phyloP scores from a whole-genome alignment of 2,329 filamentous ascomycete genomes.

The Exserohilum turcica region DNA sequence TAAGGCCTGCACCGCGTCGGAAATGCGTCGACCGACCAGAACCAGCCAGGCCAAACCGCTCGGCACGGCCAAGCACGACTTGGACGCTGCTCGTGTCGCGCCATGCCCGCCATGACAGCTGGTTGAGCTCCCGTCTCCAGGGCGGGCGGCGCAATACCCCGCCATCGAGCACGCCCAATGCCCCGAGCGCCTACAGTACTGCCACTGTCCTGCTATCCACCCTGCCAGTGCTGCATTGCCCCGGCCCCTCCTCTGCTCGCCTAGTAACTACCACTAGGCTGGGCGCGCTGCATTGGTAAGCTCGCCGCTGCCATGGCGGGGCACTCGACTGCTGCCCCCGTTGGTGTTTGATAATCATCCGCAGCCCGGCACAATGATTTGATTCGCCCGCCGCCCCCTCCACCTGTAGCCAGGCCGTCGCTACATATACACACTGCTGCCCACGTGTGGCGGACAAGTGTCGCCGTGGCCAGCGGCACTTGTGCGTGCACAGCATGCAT shows the following conservation, averaged over 20 bases:
- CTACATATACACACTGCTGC: background rate
- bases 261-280: no score
- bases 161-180: conserved; percentile 12
- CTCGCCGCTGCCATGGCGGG: conserved; percentile 17
- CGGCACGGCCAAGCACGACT: no score
- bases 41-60: no score
- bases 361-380: conserved; percentile 1
- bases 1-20: conserved; percentile 12
- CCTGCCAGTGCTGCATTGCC: conserved; percentile 17
- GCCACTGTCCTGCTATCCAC: conserved; percentile 11
- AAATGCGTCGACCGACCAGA: background rate
- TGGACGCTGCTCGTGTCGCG: background rate
- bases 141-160: conserved; percentile 22
- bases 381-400: conserved; percentile 1
- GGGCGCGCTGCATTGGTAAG: conserved; percentile 21
- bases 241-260: conserved; percentile 27
- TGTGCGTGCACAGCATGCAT: background rate
- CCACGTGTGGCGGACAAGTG: background rate
- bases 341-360: conserved; percentile 1
- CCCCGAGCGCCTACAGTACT: background rate
- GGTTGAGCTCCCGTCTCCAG: conserved; percentile 4
- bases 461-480: background rate
- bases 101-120: conserved; percentile 4
- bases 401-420: background rate
- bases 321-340: conserved; percentile 17